Evolutionary conservation across 2,329 filamentous ascomycete species (phyloP), one percentile per base, ranked within the genome.

Genomic region (Saccharata proteae): DNA sequence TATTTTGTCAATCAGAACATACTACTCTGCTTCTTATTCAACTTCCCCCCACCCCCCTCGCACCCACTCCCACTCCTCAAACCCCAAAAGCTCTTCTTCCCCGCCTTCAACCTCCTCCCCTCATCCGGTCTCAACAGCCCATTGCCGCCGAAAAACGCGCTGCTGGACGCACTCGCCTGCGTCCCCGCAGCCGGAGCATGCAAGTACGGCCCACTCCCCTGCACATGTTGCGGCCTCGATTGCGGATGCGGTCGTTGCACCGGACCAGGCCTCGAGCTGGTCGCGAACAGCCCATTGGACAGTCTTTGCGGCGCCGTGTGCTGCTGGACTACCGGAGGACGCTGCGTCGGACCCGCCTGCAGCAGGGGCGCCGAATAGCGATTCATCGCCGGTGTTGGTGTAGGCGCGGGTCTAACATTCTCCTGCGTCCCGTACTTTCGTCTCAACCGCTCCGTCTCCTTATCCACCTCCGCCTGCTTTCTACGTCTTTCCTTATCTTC

Each of bases 371-470:
- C 24, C 12, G 23, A 16, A 14, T 28, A 26, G 7, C 12, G 5
- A 24, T n/a, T n/a, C n/a, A 32, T 16, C 26, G 30, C 5, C 30
- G 23, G 2, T 29, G 32, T 16, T 20, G 15, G 3, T 23, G 23
- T 5, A 17, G 19, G 2, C 29, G 21, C 8, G 30, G 16, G 21
- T n/a, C n/a, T n/a, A n/a, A n/a, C n/a, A n/a, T 30, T 30, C 18
- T 35, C 33, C 23, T 35, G 33, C 16, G 28, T 62, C 28, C 80
- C 80, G 44, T 82, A 86, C 43, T 77, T 54, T 42, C 64, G 71
- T 14, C 72, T 64, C 6, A 94, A 59, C 1, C 84, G 69, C 42
- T 77, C 77, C 0, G 84, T 93, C 55, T 94, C 86, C 25, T 74
- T 72, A 20, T 93, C 61, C 10, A 67, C 45, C 32, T 70, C 69